Evolutionary conservation across 306 rosid species (phyloP).

Genomic region (Vigna reflexopilosa): DNA sequence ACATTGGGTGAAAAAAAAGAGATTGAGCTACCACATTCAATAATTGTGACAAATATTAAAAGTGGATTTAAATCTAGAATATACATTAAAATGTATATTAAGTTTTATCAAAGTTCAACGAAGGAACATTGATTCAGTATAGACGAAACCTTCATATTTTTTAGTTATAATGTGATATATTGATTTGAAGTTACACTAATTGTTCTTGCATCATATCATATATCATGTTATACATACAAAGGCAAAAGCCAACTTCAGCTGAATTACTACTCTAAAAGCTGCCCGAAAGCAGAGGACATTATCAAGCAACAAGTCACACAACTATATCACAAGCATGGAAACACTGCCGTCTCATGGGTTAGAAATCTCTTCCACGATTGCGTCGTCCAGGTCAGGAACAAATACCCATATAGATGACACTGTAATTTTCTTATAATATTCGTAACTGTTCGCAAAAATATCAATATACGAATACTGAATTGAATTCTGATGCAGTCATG

Average conservation of each 20-base stretch:
- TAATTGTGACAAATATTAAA: too few species aligned
- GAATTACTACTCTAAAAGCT: constrained; percentile 65
- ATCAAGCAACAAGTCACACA: constrained; percentile 66
- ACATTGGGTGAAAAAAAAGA: too few species aligned
- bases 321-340: constrained; percentile 79
- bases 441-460: too few species aligned
- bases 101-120: background rate
- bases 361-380: constrained; percentile 98
- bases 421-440: too few species aligned
- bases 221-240: constrained; percentile 12
- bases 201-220: background rate
- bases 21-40: too few species aligned
- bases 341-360: constrained; percentile 86
- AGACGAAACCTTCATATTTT: too few species aligned
- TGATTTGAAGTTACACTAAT: constrained; percentile 3
- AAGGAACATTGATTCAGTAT: background rate
- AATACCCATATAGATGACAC: too few species aligned
- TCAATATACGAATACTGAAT: too few species aligned
- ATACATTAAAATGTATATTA: background rate
- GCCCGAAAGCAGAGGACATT: constrained; percentile 87
- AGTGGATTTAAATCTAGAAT: too few species aligned
- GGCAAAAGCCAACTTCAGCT: constrained; percentile 71
- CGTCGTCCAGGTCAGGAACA: constrained; percentile 63
- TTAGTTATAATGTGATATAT: too few species aligned
- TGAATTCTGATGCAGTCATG: constrained; percentile 60